Evolutionary conservation across 208 protist species (phyloP), one percentile per base, ranked within the genome.

Genomic region (Wallacemonas sp.): DNA sequence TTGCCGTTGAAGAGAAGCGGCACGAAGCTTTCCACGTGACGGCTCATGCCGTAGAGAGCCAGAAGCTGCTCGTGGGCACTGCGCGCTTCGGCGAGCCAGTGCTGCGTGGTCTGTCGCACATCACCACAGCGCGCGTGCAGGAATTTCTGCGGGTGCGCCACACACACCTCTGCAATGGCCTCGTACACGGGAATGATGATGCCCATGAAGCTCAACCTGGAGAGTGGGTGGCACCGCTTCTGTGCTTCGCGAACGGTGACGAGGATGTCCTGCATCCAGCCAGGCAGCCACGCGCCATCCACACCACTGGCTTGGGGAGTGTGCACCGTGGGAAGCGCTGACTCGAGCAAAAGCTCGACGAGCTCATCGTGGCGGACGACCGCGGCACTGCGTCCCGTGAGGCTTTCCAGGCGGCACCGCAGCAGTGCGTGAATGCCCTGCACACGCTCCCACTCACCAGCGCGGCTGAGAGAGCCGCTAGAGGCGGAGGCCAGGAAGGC

Each of bases 391-490:
- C 68, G 52, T 30, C 73, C 69, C 21, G 76, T 64, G 64, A 81
- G 59, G 10, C 67, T 79, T 21, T 36, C 53, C 5, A 92, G 66
- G 27, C 82, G 82, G 36, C 76, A 79, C 30, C 66, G 68, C 27
- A 89, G 39, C 21, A 93, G 75, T 22, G 70, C 73, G 60, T 75
- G 88, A n/a, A 86, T 69, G 29, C 87, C 87, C 29, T 78, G 74
- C 36, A 81, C 69, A n/a, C 81, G 76, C 61, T 79, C 76, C 52
- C 65, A 78, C 71, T 86, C 80, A 15, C 62, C 73, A 19, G 34
- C 36, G 1, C 45, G 57, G 37, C 59, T 70, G 26, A 92, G 76
- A 1, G 64, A 22, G 39, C 72, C 81, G 57, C 65, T 29, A 1
- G 78, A 60, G 44, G 77, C 77, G 48, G 71, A 75, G 34, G 78